Evolutionary conservation across 345 rosid species (phyloP).

Genomic region (Ceriops zippeliana): DNA sequence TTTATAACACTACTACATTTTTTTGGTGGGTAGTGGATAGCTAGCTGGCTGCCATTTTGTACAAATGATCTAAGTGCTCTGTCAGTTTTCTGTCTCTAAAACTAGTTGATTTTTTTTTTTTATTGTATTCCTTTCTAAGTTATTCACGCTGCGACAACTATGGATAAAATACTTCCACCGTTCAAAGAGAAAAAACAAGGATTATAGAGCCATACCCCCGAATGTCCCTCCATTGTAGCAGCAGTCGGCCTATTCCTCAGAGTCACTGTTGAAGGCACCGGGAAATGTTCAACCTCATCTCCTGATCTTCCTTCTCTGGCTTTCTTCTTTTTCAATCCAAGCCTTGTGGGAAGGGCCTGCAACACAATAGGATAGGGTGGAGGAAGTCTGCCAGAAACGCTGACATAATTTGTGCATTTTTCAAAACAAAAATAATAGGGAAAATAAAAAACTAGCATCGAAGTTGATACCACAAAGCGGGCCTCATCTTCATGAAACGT

Average conservation of each 20-base stretch:
- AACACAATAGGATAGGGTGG: slow-evolving; percentile 11
- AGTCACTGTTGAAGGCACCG: slow-evolving; percentile 71
- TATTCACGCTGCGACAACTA: too few species aligned
- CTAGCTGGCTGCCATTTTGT: too few species aligned
- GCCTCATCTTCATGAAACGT: slow-evolving; percentile 72
- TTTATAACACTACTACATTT: too few species aligned
- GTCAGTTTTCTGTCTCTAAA: too few species aligned
- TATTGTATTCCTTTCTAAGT: too few species aligned
- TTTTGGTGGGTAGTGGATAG: too few species aligned
- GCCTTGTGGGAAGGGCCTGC: slow-evolving; percentile 91
- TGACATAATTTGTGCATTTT: background rate
- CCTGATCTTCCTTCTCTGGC: slow-evolving; percentile 76
- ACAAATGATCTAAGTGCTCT: too few species aligned
- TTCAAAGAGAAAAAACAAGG: too few species aligned
- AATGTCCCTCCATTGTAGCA: slow-evolving; percentile 60
- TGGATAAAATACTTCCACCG: too few species aligned
- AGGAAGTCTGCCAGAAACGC: background rate
- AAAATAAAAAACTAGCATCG: slow-evolving; percentile 7
- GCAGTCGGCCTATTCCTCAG: slow-evolving; percentile 59
- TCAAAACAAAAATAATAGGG: background rate
- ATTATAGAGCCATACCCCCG: slow-evolving; percentile 48
- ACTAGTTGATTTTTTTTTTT: too few species aligned
- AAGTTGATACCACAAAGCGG: slow-evolving; percentile 65
- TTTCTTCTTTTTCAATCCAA: slow-evolving; percentile 75
- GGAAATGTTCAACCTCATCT: slow-evolving; percentile 87